Evolutionary conservation across 2,329 filamentous ascomycete species (phyloP), one percentile per base, ranked within the genome.

Genomic region (Venturiaceae sp.): DNA sequence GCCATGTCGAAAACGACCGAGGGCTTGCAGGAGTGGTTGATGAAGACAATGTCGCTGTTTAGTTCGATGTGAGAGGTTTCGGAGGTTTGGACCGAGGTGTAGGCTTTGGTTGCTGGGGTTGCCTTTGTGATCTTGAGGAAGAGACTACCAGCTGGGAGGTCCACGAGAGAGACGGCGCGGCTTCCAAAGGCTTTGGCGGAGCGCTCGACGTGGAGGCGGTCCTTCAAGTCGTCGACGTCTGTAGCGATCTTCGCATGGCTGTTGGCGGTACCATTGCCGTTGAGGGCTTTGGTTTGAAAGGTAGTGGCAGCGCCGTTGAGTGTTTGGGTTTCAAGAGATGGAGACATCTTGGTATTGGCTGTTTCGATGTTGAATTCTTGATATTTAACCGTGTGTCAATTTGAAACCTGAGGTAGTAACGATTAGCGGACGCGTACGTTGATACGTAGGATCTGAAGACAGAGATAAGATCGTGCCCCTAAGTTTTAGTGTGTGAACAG

Each of bases 21-120:
- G 0, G 81, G 81, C 11, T 66, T 67, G 66, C 79, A 83, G 2
- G 75, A 79, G 68, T 83, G 80, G 69, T 83, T 83, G 70, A 79
- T 75, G 68, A 75, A 83, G 26, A 82, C 75, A 11, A 83, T 70
- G 62, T 81, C 80, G 60, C 74, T 77, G 68, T 82, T 81, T 5
- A 82, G 73, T 63, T 83, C 80, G 63, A 83, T 79, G 67, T 83
- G 80, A 0, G 73, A 70, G 58, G 73, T 71, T 23, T 67, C 66
- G 1, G 73, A 74, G 1, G 75, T 76, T 63, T 83, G 80, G 2
- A 83, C 80, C 3, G 75, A 78, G 1, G 74, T 75, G 71, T 80
- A 82, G 30, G 76, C 75, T 32, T 75, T 68, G 1, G 64, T 60
- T 7, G 72, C 70, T 1, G 76, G 72, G 1, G 74, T 77, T 16